Evolutionary conservation across 495 filamentous ascomycete species (phyloP).

Genomic region (Achaetomiella virescens): DNA sequence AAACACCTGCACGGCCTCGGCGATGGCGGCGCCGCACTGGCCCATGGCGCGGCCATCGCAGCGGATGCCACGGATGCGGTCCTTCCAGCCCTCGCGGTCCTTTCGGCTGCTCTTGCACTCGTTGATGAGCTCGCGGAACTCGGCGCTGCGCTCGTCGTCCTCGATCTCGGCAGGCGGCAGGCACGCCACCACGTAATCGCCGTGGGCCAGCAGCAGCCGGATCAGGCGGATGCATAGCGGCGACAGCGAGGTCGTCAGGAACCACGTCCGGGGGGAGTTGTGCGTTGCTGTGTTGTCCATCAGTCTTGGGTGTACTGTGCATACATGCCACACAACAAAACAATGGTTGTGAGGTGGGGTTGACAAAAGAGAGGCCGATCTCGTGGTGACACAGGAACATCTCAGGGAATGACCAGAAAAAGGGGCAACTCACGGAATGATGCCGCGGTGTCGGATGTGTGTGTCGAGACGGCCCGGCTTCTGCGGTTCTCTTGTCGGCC

Average conservation of each 20-base stretch:
- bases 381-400: not conserved
- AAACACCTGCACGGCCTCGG: slow-evolving; percentile 76
- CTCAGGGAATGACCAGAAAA: slow-evolving; percentile 5
- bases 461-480: slow-evolving; percentile 39
- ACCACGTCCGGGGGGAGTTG: slow-evolving; percentile 69
- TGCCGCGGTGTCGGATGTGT: slow-evolving; percentile 40
- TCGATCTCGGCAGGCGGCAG: slow-evolving; percentile 62
- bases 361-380: not conserved
- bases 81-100: slow-evolving; percentile 52
- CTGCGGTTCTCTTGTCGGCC: slow-evolving; percentile 26
- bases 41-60: slow-evolving; percentile 53
- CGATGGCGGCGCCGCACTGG: slow-evolving; percentile 72
- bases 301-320: slow-evolving; percentile 19
- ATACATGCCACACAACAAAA: too few species aligned
- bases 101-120: slow-evolving; percentile 52
- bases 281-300: slow-evolving; percentile 46
- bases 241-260: slow-evolving; percentile 75
- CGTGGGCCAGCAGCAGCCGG: slow-evolving; percentile 71
- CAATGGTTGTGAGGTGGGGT: slow-evolving; percentile 1
- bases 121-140: slow-evolving; percentile 51
- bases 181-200: slow-evolving; percentile 78
- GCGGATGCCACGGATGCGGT: slow-evolving; percentile 49
- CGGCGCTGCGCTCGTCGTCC: slow-evolving; percentile 49
- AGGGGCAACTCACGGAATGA: slow-evolving; percentile 42
- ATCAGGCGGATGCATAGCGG: slow-evolving; percentile 69